These are phyloP conservation scores for Cubamyces sp. DNA, from an alignment of 768 basidiomycete genomes.

Conservation along the genomic window DNA sequence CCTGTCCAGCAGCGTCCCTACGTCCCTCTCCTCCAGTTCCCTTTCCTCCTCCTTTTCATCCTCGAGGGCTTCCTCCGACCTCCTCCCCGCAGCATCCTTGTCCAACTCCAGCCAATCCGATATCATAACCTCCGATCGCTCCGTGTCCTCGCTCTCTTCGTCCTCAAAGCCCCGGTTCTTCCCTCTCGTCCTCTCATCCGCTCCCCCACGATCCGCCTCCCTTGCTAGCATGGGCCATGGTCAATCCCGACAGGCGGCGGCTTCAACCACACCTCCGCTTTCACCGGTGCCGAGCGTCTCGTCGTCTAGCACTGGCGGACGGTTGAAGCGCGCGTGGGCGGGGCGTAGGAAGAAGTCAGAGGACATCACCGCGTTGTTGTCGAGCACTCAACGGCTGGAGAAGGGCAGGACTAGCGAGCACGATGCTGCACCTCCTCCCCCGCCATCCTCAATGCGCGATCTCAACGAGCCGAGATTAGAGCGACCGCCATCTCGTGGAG, in stretches of 20 bases:
- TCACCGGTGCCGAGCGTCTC: slow-evolving; percentile 33
- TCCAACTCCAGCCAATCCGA: slow-evolving; percentile 45
- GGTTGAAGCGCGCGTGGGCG: slow-evolving; percentile 62
- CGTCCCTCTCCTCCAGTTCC: slow-evolving; percentile 44
- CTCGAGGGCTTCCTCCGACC: slow-evolving; percentile 46
- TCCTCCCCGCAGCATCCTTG: slow-evolving; percentile 39
- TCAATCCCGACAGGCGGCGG: slow-evolving; percentile 32
- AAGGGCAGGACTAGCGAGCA: slow-evolving; percentile 22
- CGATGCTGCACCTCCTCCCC: slow-evolving; percentile 1
- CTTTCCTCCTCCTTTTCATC: slow-evolving; percentile 50
- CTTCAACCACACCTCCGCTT: slow-evolving; percentile 30
- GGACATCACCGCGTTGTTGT: slow-evolving; percentile 41
- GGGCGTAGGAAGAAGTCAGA: slow-evolving; percentile 61
- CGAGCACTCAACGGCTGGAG: slow-evolving; percentile 18
- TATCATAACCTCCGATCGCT: slow-evolving; percentile 48
- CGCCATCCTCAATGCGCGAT: slow-evolving; percentile 25
- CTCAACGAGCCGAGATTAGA: slow-evolving; percentile 20
- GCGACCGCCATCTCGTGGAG: slow-evolving; percentile 42
- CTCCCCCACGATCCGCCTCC: slow-evolving; percentile 37
- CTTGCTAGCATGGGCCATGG: slow-evolving; percentile 45
- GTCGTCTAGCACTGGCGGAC: slow-evolving; percentile 49
- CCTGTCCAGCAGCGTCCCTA: slow-evolving; percentile 36
- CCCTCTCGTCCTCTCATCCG: slow-evolving; percentile 34
- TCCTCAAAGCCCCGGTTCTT: slow-evolving; percentile 33
- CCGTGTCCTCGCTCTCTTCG: slow-evolving; percentile 38